Conservation (phyloP, 1,284 basidiomycete species). For the Paramarasmius palmivorus region DNA sequence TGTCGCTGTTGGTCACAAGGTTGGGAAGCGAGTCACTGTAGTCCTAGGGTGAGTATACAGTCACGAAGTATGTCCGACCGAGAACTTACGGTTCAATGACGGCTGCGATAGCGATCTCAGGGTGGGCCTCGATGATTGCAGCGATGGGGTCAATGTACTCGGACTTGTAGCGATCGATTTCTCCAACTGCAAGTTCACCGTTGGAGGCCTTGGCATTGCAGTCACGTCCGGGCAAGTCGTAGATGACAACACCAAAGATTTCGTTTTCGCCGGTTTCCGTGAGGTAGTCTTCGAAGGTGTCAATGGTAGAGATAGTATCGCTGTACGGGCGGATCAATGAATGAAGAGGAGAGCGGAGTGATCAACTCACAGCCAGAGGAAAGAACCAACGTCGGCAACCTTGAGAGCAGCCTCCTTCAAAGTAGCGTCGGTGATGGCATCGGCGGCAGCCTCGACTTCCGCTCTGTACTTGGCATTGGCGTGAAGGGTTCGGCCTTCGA, state of each 20-base stretch:
- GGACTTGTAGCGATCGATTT: slow-evolving; percentile 35
- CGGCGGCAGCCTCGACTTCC: not conserved
- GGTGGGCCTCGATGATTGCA: slow-evolving; percentile 21
- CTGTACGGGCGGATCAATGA: not conserved
- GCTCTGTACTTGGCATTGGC: not conserved
- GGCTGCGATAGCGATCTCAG: slow-evolving; percentile 41
- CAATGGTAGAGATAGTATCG: slow-evolving; percentile 11
- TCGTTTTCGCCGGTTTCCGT: slow-evolving; percentile 4
- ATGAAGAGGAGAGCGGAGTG: slow-evolving; percentile 30
- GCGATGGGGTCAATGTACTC: slow-evolving; percentile 40
- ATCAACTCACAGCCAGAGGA: slow-evolving; percentile 41
- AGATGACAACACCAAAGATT: slow-evolving; percentile 33
- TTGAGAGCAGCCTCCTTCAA: slow-evolving; percentile 32
- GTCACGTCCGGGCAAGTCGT: slow-evolving; percentile 43
- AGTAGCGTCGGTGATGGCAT: slow-evolving; percentile 26
- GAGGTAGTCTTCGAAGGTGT: slow-evolving; percentile 8
- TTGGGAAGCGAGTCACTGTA: slow-evolving; percentile 36
- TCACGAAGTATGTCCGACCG: too few relatives aligned
- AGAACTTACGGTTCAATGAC: slow-evolving; percentile 36
- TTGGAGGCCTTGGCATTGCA: slow-evolving; percentile 45
- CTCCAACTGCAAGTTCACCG: slow-evolving; percentile 41
- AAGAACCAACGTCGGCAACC: slow-evolving; percentile 40
- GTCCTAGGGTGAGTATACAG: too few relatives aligned
- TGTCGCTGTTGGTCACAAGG: slow-evolving; percentile 42
- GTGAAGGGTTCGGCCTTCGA: not conserved